A percentile compares a stretch with the other conserved stretches of the same genome.
phyloP scores from a whole-genome alignment of 1,284 basidiomycete species.

The Austroboletus novae-zelandiae region DNA sequence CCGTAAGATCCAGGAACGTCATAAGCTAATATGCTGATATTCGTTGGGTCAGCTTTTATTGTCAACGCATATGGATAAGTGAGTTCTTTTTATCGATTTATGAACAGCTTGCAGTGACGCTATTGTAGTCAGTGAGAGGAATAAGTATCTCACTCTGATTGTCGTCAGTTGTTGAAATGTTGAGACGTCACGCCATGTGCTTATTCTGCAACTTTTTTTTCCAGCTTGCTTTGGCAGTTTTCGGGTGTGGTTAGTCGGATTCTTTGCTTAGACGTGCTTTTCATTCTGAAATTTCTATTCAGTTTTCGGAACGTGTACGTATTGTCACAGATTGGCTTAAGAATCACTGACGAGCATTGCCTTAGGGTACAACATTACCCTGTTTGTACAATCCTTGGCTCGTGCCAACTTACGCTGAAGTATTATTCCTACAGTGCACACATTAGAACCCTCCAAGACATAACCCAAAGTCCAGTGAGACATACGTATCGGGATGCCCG shows the following conservation, averaged over 20 bases:
- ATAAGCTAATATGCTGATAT: not conserved
- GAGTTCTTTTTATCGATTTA: not conserved
- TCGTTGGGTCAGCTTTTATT: constrained; percentile 12
- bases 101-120: not conserved
- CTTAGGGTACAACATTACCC: constrained; percentile 4
- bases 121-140: constrained; percentile 12
- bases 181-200: not conserved
- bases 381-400: constrained; percentile 3
- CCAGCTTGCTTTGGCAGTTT: not conserved
- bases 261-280: not conserved
- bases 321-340: not conserved
- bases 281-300: not conserved
- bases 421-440: not conserved
- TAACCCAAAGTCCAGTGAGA: constrained; percentile 3
- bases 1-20: not conserved
- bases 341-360: not conserved
- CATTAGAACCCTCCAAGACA: constrained; percentile 2
- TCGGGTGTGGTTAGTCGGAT: not conserved
- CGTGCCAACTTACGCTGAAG: not conserved
- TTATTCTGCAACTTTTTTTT: not conserved
- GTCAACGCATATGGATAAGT: constrained; percentile 18
- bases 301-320: constrained; percentile 11
- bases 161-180: constrained; percentile 8
- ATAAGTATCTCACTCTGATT: constrained; percentile 5
- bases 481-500: too few relatives aligned